Evolutionary conservation across 1,139 yeast species (phyloP), one percentile per base, ranked within the genome.

Genomic region (Zygoascus meyerae): DNA sequence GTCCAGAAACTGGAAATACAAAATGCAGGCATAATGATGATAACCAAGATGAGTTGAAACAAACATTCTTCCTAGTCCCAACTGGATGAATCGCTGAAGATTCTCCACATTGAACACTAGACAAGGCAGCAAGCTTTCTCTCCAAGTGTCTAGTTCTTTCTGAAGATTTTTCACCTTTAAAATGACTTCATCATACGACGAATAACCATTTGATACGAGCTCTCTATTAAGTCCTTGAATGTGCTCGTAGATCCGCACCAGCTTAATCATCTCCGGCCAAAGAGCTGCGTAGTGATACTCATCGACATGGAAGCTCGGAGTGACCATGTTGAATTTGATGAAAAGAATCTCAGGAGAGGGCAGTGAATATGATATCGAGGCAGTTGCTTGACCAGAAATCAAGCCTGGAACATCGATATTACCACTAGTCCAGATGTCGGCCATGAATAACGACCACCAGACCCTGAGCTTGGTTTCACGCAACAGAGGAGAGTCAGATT

Each of bases 371-470:
- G 30, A n/a, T 9, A 18, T 30, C 5, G 30, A 17, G 8, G 15
- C 14, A 36, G 12, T 12, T 12, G 8, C 18, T 11, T 15, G n/a
- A 2, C 32, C 47, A 32, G 17, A 26, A 16, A 44, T 44, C 18
- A 45, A n/a, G 5, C 47, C 26, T 5, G 47, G 44, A 6, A 45
- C 26, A 11, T 40, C 38, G 8, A 32, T n/a, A 21, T 39, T 39
- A 3, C 44, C 43, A 28, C 44, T 39, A 16, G 38, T 34, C 47
- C 47, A 45, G 9, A 46, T 28, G 14, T 45, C 47, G 8, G 34
- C n/a, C 47, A 45, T 45, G 33, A 40, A 45, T 15, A 45, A 28
- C 6, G 47, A 45, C 47, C 47, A 45, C 47, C 47, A 45, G 10
- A 14, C 26, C 4, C 47, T 17, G 30, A 29, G n/a, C 15, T 45